phyloP scores from a whole-genome alignment of 1,284 basidiomycete species.

The Phlebopus sp. region DNA sequence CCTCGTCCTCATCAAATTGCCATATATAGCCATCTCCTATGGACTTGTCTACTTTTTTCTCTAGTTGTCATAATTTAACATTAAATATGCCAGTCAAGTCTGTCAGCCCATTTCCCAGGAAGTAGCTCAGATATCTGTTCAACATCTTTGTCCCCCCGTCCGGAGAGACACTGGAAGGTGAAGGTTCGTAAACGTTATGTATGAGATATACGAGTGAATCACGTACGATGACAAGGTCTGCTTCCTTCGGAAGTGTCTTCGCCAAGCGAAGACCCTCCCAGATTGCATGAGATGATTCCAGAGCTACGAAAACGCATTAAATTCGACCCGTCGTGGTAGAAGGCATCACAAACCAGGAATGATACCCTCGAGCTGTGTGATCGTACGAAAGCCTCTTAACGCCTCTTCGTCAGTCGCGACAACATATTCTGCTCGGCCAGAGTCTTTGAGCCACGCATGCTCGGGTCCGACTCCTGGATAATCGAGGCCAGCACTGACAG shows the following conservation, averaged over 20 bases:
- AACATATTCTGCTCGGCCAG: conserved; percentile 89
- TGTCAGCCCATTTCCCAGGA: conserved; percentile 85
- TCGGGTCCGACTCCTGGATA: conserved; percentile 96
- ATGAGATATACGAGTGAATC: background rate
- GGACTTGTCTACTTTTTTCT: background rate
- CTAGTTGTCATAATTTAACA: background rate
- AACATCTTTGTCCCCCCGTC: conserved; percentile 93
- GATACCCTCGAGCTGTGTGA: conserved; percentile 94
- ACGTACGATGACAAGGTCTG: conserved; percentile 88
- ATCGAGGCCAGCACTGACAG: conserved; percentile 92
- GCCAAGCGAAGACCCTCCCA: conserved; percentile 90
- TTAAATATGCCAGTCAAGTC: conserved; percentile 77
- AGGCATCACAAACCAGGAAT: conserved; percentile 74
- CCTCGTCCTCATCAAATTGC: conserved; percentile 10
- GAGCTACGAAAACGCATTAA: conserved; percentile 49
- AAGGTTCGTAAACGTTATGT: conserved; percentile 9
- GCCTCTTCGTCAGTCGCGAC: conserved; percentile 94
- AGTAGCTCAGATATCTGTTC: conserved; percentile 85
- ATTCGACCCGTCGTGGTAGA: conserved; percentile 2
- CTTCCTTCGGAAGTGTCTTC: conserved; percentile 79
- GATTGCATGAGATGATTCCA: conserved; percentile 95
- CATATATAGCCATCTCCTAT: conserved; percentile 12
- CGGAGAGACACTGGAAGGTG: conserved; percentile 70
- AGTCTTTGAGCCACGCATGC: conserved; percentile 95
- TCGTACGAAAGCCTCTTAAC: conserved; percentile 86